Conservation (phyloP, 306 rosid genomes). For the Potentilla sterilis region DNA sequence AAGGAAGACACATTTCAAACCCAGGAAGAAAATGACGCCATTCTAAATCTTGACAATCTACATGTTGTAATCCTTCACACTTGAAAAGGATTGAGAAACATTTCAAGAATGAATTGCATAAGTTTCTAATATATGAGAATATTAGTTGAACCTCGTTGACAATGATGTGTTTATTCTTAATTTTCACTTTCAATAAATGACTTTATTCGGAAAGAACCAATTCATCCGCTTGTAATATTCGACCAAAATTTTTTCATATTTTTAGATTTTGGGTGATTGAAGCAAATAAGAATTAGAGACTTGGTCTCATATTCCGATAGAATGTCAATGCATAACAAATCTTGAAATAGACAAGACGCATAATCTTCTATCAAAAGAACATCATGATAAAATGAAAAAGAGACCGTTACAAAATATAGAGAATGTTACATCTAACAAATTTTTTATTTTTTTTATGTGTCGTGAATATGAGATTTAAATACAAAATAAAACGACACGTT, state of each 20-base stretch:
- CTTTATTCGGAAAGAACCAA: background rate
- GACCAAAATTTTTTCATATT: too few relatives aligned
- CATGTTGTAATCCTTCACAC: background rate
- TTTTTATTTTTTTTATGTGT: too few relatives aligned
- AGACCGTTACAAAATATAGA: background rate
- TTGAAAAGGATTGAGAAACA: background rate
- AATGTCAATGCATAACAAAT: background rate
- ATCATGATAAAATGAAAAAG: background rate
- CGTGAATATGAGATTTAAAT: background rate
- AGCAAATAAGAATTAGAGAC: background rate
- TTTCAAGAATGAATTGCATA: background rate
- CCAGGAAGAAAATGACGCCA: background rate
- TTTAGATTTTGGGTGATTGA: background rate
- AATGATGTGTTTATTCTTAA: background rate
- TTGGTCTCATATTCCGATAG: background rate
- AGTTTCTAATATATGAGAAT: background rate
- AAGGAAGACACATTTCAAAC: background rate
- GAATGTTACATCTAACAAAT: background rate
- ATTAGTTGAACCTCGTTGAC: background rate
- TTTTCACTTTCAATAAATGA: background rate
- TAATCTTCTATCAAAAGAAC: too few relatives aligned
- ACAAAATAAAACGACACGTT: background rate
- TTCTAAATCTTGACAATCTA: background rate
- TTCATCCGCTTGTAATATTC: background rate
- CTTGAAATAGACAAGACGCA: too few relatives aligned